Conservation (phyloP, 495 filamentous ascomycete genomes). For the Aspergillus sparsus region DNA sequence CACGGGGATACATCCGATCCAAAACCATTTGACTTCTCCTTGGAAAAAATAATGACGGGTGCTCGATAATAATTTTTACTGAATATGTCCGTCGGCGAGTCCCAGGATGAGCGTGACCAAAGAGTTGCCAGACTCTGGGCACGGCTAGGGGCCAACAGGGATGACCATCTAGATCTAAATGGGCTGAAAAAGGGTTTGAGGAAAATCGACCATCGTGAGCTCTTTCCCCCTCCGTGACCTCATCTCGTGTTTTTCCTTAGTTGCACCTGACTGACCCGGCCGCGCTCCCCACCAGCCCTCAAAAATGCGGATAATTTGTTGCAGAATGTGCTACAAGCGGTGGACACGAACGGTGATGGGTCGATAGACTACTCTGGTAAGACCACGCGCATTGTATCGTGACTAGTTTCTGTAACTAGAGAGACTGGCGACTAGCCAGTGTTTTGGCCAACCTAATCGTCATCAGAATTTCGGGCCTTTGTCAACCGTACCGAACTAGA, state of each 20-base stretch:
- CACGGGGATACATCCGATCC: constrained; percentile 25
- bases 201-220: constrained; percentile 91
- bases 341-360: constrained; percentile 86
- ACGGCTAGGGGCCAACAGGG: constrained; percentile 70
- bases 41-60: constrained; percentile 45
- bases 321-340: constrained; percentile 69
- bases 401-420: constrained; percentile 13
- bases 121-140: constrained; percentile 79
- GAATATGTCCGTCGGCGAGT: constrained; percentile 57
- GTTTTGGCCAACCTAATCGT: constrained; percentile 32
- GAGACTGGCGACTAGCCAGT: constrained; percentile 20
- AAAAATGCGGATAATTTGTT: constrained; percentile 93
- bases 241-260: constrained; percentile 27
- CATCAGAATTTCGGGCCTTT: constrained; percentile 81
- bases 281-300: constrained; percentile 59
- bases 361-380: constrained; percentile 87
- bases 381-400: constrained; percentile 30
- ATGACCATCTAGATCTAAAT: constrained; percentile 78
- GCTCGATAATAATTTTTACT: constrained; percentile 41
- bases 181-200: constrained; percentile 80
- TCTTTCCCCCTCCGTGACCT: constrained; percentile 19
- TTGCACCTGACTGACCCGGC: constrained; percentile 32
- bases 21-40: constrained; percentile 26
- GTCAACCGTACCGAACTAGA: constrained; percentile 83
- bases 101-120: constrained; percentile 69